Conservation (phyloP, 2,329 filamentous ascomycete genomes). For the Tolypocladium nubicola region DNA sequence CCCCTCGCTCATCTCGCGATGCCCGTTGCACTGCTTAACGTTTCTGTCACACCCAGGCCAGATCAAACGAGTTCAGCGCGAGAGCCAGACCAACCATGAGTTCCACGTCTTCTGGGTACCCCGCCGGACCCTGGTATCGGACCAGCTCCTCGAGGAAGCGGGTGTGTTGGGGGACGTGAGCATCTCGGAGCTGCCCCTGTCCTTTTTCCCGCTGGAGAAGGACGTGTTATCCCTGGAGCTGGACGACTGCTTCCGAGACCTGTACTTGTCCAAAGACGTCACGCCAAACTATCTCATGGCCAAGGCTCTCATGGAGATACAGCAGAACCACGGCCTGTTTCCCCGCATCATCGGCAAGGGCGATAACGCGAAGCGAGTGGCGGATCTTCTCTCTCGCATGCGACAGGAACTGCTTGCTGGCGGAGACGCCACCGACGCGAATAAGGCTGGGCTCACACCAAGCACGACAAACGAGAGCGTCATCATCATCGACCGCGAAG, state of each 20-base stretch:
- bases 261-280: conserved; percentile 85
- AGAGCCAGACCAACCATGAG: conserved; percentile 84
- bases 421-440: conserved; percentile 56
- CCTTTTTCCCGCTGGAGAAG: conserved; percentile 84
- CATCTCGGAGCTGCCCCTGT: conserved; percentile 75
- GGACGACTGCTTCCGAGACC: conserved; percentile 73
- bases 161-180: conserved; percentile 89
- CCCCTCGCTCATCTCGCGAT: background rate
- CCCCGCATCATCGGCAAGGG: conserved; percentile 93
- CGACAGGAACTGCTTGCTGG: conserved; percentile 77
- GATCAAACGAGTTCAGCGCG: conserved; percentile 79
- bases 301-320: conserved; percentile 86
- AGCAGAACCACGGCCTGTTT: conserved; percentile 85
- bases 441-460: conserved; percentile 61
- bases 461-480: conserved; percentile 83
- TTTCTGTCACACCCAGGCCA: conserved; percentile 52
- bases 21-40: conserved; percentile 9
- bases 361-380: conserved; percentile 81
- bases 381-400: conserved; percentile 82
- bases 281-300: conserved; percentile 84
- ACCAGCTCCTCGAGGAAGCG: conserved; percentile 83
- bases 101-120: conserved; percentile 97
- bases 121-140: conserved; percentile 79
- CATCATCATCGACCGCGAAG: conserved; percentile 90
- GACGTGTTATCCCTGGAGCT: conserved; percentile 88